Percentiles rank a stretch among this genome's conserved stretches.
Conservation (phyloP, 2,329 filamentous ascomycete genomes). For the Trichoderma arundinaceum region DNA sequence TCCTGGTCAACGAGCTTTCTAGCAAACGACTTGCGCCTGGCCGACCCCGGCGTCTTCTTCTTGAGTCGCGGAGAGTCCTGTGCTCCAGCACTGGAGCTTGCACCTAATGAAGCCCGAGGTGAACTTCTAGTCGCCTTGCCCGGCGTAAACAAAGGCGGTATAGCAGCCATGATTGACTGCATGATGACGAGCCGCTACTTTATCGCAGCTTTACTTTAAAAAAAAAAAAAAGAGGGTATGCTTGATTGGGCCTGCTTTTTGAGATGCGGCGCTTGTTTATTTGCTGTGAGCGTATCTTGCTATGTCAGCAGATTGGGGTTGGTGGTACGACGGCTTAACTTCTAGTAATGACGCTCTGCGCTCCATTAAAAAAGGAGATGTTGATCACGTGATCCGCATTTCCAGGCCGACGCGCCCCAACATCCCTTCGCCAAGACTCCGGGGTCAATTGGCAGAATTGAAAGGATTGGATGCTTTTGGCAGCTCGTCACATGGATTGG, state of each 20-base stretch:
- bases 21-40: constrained; percentile 1
- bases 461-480: neutral
- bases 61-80: neutral
- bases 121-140: neutral
- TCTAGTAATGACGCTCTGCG: neutral
- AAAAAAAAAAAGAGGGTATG: neutral
- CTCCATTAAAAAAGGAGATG: neutral
- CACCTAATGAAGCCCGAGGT: neutral
- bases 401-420: neutral
- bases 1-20: neutral
- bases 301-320: constrained; percentile 10
- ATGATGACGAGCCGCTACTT: neutral
- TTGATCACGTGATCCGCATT: neutral
- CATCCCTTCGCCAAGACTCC: neutral
- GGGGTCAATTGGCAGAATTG: neutral
- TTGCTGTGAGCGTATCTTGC: neutral
- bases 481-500: neutral
- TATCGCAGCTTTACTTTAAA: neutral
- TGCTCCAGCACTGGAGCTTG: neutral
- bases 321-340: neutral
- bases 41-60: constrained; percentile 8
- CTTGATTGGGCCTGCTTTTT: neutral
- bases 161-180: constrained; percentile 26
- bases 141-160: constrained; percentile 18
- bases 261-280: neutral